Percentiles rank a stretch among this genome's conserved stretches.
phyloP scores from a whole-genome alignment of 768 basidiomycete species.

The Tricholoma sp. region DNA sequence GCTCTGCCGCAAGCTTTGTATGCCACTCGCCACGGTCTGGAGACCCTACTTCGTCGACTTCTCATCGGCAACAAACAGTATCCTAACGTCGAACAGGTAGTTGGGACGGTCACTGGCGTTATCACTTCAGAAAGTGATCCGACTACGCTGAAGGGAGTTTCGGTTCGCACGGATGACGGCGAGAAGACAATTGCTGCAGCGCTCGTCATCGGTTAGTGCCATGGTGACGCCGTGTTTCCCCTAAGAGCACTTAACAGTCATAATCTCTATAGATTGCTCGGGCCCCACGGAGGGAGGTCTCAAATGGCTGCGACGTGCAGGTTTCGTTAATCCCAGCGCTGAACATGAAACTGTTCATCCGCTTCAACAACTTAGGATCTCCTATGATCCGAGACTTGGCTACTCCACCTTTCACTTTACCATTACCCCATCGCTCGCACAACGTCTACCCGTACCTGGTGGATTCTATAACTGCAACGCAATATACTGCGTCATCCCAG shows the following conservation, averaged over 20 bases:
- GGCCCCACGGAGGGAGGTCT: conserved; percentile 20
- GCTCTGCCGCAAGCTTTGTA: conserved; percentile 14
- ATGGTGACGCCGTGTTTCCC: no score
- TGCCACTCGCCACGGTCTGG: conserved; percentile 19
- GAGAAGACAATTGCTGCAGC: neutral
- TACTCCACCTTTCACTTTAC: neutral
- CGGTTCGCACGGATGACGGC: neutral
- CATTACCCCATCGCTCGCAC: neutral
- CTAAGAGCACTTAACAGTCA: no score
- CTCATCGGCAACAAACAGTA: conserved; percentile 13
- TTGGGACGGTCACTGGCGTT: conserved; percentile 24
- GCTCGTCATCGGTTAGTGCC: neutral
- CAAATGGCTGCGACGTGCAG: conserved; percentile 19
- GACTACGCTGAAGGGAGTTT: conserved; percentile 11
- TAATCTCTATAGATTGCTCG: conserved; percentile 21
- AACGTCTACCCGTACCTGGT: neutral
- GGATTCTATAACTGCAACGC: neutral
- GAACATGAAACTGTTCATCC: neutral
- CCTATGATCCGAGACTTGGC: neutral
- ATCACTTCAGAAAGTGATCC: conserved; percentile 9
- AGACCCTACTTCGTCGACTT: conserved; percentile 25
- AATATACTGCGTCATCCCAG: neutral
- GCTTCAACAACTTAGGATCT: neutral
- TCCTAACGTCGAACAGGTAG: conserved; percentile 18
- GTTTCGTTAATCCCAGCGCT: conserved; percentile 11